Evolutionary conservation across 2,329 filamentous ascomycete genomes (phyloP).

Genomic region (Orbilia ellipsospora): DNA sequence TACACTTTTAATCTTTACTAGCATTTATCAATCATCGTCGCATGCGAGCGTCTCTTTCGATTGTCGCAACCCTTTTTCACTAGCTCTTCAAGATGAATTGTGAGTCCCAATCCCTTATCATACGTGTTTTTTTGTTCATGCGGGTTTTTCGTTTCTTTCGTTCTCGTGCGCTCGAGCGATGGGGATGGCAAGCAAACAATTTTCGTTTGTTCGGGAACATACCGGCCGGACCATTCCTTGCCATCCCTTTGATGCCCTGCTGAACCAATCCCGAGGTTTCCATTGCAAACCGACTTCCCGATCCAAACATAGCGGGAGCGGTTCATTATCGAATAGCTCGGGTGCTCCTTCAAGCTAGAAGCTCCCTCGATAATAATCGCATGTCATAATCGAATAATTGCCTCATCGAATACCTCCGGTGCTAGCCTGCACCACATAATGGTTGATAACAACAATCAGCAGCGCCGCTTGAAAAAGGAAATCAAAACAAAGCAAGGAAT

Average conservation of each 20-base stretch:
- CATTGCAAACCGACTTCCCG: constrained; percentile 31
- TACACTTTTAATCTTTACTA: background rate
- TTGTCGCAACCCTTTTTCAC: constrained; percentile 12
- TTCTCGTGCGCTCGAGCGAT: constrained; percentile 1
- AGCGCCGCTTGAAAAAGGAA: background rate
- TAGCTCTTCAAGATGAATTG: constrained; percentile 36
- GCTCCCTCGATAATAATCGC: constrained; percentile 43
- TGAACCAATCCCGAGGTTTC: constrained; percentile 15
- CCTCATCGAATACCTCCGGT: background rate
- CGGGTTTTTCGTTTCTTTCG: constrained; percentile 3
- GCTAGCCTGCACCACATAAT: background rate
- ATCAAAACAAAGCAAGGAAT: background rate
- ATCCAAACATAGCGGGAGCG: constrained; percentile 26
- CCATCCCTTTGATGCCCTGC: no score
- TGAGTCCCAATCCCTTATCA: constrained; percentile 11
- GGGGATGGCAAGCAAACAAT: constrained; percentile 17
- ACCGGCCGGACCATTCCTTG: constrained; percentile 18
- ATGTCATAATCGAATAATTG: background rate
- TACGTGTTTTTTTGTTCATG: constrained; percentile 10
- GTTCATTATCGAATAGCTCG: constrained; percentile 10
- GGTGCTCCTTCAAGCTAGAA: constrained; percentile 4
- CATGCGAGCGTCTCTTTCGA: background rate
- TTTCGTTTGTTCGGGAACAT: constrained; percentile 31
- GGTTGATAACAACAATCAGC: background rate
- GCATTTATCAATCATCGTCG: background rate